phyloP scores from a whole-genome alignment of 2,329 filamentous ascomycete genomes.

The Onygenales sp. region DNA sequence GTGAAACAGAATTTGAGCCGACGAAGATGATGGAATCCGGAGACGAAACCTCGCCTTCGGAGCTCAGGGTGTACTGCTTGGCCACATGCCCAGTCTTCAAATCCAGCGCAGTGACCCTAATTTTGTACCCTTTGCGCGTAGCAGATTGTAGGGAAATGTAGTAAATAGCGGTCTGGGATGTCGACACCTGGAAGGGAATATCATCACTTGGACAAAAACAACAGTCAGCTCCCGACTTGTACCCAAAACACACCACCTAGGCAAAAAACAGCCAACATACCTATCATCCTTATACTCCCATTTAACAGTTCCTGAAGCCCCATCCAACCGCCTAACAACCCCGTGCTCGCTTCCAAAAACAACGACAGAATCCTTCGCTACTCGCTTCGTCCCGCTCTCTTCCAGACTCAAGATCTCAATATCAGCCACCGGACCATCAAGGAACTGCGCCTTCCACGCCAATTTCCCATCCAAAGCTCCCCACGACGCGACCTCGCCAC shows the following conservation, averaged over 20 bases:
- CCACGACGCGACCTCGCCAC: slow-evolving; percentile 66
- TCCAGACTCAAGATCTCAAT: slow-evolving; percentile 69
- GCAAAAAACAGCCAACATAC: slow-evolving; percentile 19
- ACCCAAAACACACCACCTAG: neutral
- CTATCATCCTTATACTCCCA: slow-evolving; percentile 67
- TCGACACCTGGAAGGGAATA: slow-evolving; percentile 64
- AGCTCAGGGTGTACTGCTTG: slow-evolving; percentile 61
- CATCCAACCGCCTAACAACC: slow-evolving; percentile 61
- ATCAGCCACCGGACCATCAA: slow-evolving; percentile 32
- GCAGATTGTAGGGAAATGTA: slow-evolving; percentile 64
- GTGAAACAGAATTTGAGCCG: slow-evolving; percentile 30
- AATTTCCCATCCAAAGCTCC: slow-evolving; percentile 71
- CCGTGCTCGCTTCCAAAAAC: slow-evolving; percentile 51
- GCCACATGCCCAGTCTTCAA: slow-evolving; percentile 60
- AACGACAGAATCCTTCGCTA: slow-evolving; percentile 54
- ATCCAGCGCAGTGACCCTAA: slow-evolving; percentile 68
- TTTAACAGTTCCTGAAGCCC: slow-evolving; percentile 59
- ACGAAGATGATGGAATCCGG: slow-evolving; percentile 32
- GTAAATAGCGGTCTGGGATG: slow-evolving; percentile 59
- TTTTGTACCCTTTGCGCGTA: slow-evolving; percentile 58
- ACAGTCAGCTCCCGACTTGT: slow-evolving; percentile 5
- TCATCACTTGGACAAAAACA: slow-evolving; percentile 48
- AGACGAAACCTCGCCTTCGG: slow-evolving; percentile 59
- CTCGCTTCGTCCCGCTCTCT: slow-evolving; percentile 40
- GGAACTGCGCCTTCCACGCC: slow-evolving; percentile 60